Evolutionary conservation across 2,329 filamentous ascomycete species (phyloP).

Genomic region (Cadophora malorum): DNA sequence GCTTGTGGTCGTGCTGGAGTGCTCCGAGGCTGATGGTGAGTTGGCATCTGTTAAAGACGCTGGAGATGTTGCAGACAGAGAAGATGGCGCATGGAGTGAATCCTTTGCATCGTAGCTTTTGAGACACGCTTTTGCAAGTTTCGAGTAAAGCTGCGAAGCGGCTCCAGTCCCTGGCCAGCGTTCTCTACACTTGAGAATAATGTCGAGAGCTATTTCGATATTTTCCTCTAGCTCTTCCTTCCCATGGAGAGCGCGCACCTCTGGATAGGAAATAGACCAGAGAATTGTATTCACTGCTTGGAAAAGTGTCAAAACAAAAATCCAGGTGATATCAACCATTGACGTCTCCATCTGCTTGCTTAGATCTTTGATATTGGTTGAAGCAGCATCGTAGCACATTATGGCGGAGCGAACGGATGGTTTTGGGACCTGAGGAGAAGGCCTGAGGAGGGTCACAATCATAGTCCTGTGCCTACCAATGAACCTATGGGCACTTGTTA

Average conservation of each 20-base stretch:
- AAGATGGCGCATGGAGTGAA: conserved; percentile 53
- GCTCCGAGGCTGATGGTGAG: conserved; percentile 54
- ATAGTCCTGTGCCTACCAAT: conserved; percentile 80
- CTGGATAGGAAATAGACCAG: conserved; percentile 88
- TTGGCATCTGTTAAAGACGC: conserved; percentile 50
- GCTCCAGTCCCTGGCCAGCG: conserved; percentile 91
- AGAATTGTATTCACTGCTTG: conserved; percentile 91
- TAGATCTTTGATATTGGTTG: conserved; percentile 82
- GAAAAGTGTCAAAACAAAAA: conserved; percentile 87
- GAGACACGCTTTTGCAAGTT: conserved; percentile 83
- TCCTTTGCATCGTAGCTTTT: conserved; percentile 78
- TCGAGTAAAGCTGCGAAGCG: conserved; percentile 84
- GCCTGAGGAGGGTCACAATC: conserved; percentile 85
- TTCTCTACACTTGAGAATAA: conserved; percentile 80
- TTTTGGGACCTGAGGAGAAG: conserved; percentile 88
- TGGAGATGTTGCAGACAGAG: conserved; percentile 53
- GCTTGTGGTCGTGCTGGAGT: conserved; percentile 47
- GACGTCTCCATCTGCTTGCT: conserved; percentile 78
- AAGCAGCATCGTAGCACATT: conserved; percentile 82
- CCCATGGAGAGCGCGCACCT: conserved; percentile 75
- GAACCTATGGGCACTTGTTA: conserved; percentile 57
- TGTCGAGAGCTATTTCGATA: conserved; percentile 76
- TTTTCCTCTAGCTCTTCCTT: conserved; percentile 79
- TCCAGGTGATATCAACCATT: conserved; percentile 88
- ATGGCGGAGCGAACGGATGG: conserved; percentile 80